phyloP scores from a whole-genome alignment of 2,329 filamentous ascomycete species.

The Botryotinia convoluta region DNA sequence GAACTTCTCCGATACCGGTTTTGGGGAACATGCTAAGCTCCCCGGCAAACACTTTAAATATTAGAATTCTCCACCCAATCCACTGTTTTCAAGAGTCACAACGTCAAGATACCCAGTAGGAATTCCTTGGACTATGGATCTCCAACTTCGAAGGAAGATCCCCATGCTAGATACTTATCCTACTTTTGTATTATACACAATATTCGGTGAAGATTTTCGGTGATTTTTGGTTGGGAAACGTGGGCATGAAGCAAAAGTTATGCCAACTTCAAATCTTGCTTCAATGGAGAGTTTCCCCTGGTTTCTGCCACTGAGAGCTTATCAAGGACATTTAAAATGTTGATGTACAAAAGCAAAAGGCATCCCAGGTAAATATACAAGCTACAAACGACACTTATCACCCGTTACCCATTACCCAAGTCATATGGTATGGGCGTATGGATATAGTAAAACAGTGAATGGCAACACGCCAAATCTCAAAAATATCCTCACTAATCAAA shows the following conservation, averaged over 20 bases:
- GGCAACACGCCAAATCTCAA: neutral
- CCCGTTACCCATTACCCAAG: neutral
- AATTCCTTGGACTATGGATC: neutral
- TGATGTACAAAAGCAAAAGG: neutral
- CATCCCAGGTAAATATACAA: neutral
- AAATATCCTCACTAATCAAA: neutral
- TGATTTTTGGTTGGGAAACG: neutral
- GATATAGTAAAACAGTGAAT: neutral
- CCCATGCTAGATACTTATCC: neutral
- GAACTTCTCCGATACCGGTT: conserved; percentile 7
- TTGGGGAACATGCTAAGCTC: neutral
- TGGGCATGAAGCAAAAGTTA: neutral
- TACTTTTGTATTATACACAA: neutral
- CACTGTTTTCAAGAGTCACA: neutral
- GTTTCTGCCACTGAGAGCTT: neutral
- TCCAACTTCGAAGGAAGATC: neutral
- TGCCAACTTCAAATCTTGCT: neutral
- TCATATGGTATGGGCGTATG: neutral
- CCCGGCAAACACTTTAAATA: neutral
- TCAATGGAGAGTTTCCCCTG: neutral
- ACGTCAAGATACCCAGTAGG: neutral
- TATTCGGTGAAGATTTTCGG: neutral
- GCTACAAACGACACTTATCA: neutral
- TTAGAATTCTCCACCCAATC: neutral
- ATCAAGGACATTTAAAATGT: neutral